Percentiles rank a stretch among this genome's conserved stretches.
Conservation (phyloP, 352 stramenopile genomes). For the Globisporangium canariense region DNA sequence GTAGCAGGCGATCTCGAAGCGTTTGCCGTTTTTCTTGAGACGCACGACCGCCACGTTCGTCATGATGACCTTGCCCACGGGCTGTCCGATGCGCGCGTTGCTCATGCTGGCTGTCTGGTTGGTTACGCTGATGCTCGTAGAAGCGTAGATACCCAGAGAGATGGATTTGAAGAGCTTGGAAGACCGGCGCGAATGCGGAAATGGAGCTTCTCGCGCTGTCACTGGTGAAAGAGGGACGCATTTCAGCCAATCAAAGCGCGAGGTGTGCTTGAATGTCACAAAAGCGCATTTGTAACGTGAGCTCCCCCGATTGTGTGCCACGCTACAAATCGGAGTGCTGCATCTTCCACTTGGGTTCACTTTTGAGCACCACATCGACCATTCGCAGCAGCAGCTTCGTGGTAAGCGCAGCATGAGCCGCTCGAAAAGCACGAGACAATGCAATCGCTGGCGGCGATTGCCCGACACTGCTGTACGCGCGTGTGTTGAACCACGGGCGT, state of each 20-base stretch:
- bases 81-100: slow-evolving; percentile 66
- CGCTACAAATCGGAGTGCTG: neutral
- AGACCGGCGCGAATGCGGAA: slow-evolving; percentile 1
- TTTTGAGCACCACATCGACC: neutral
- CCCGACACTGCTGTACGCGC: too few species aligned
- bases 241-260: neutral
- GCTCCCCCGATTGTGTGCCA: neutral
- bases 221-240: neutral
- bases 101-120: slow-evolving; percentile 32
- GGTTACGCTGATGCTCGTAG: neutral
- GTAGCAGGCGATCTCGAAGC: slow-evolving; percentile 99
- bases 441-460: too few species aligned
- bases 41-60: slow-evolving; percentile 98
- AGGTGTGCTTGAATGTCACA: neutral
- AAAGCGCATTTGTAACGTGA: neutral
- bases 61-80: slow-evolving; percentile 86
- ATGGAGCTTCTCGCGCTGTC: neutral
- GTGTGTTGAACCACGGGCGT: too few species aligned
- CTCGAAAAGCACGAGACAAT: too few species aligned
- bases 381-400: neutral
- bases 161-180: neutral
- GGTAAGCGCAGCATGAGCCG: too few species aligned
- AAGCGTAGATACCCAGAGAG: neutral
- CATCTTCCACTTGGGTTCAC: neutral
- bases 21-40: slow-evolving; percentile 93